phyloP scores from a whole-genome alignment of 2,329 filamentous ascomycete species.

The Paraphaeosphaeria sporulosa region DNA sequence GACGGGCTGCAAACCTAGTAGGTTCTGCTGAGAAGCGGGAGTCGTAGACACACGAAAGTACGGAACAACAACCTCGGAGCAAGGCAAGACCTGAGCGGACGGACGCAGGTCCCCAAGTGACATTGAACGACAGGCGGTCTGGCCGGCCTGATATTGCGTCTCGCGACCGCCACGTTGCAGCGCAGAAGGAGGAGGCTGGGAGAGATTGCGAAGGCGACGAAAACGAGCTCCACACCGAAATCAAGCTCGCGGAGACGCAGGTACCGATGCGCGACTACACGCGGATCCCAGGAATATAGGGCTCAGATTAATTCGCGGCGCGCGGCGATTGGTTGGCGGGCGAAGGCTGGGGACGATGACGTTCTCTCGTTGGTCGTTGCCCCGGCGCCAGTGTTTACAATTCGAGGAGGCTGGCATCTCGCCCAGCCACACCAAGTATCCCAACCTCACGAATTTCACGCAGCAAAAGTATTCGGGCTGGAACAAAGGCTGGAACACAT shows the following conservation, averaged over 20 bases:
- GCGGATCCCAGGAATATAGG: conserved; percentile 6
- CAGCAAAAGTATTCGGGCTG: conserved; percentile 43
- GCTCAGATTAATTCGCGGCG: conserved; percentile 2
- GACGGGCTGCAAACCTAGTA: too few relatives aligned
- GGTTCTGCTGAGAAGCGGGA: background rate
- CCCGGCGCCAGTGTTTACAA: conserved; percentile 24
- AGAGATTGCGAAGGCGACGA: conserved; percentile 6
- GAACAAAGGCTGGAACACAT: conserved; percentile 37
- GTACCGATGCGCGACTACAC: conserved; percentile 9
- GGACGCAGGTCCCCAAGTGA: background rate
- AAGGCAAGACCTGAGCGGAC: background rate
- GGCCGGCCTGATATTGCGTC: conserved; percentile 7
- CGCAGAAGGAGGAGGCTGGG: conserved; percentile 23
- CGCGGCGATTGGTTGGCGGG: conserved; percentile 13
- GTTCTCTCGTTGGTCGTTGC: conserved; percentile 26
- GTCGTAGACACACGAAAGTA: background rate
- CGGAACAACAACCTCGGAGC: background rate
- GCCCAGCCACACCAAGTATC: conserved; percentile 37
- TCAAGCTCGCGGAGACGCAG: conserved; percentile 12
- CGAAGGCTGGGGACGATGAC: conserved; percentile 21
- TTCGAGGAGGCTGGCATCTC: conserved; percentile 19
- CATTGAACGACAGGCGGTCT: background rate
- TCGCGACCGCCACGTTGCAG: conserved; percentile 18
- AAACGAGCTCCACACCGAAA: conserved; percentile 3
- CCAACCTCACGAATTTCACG: conserved; percentile 45